phyloP scores from a whole-genome alignment of 2,329 filamentous ascomycete genomes.

The Lecanosticta acicola region DNA sequence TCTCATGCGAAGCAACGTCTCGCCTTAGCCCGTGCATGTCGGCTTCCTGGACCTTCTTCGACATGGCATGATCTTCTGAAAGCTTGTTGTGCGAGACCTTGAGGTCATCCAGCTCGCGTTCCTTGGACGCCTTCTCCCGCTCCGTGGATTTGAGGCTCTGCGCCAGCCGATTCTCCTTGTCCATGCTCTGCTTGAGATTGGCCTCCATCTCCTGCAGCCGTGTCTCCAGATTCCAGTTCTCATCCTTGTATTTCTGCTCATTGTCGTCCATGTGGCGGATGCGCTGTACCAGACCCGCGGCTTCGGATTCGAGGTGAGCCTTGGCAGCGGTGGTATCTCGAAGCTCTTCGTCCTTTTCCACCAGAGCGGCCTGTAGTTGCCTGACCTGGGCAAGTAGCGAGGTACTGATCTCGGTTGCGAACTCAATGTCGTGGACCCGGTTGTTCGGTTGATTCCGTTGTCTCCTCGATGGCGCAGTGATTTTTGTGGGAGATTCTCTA shows the following conservation, averaged over 20 bases:
- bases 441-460: constrained; percentile 84
- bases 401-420: constrained; percentile 96
- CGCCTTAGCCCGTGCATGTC: constrained; percentile 81
- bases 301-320: constrained; percentile 74
- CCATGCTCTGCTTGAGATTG: constrained; percentile 66
- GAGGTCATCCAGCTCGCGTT: constrained; percentile 87
- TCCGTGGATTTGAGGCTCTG: constrained; percentile 65
- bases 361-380: constrained; percentile 75
- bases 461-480: constrained; percentile 72
- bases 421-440: constrained; percentile 91
- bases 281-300: constrained; percentile 71
- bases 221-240: constrained; percentile 96
- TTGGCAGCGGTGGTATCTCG: constrained; percentile 69
- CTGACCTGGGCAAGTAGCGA: constrained; percentile 91
- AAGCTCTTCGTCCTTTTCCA: constrained; percentile 81
- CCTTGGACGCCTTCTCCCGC: constrained; percentile 68
- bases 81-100: constrained; percentile 74
- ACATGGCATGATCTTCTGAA: constrained; percentile 69
- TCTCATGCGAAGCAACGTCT: constrained; percentile 69
- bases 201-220: constrained; percentile 78
- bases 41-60: constrained; percentile 78
- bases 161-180: constrained; percentile 75
- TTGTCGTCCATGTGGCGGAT: constrained; percentile 83
- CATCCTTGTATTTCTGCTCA: constrained; percentile 93
- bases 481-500: constrained; percentile 80